These are phyloP conservation scores for Bipolaris zeicola DNA, from an alignment of 2,329 filamentous ascomycete species.

Conservation along the genomic window DNA sequence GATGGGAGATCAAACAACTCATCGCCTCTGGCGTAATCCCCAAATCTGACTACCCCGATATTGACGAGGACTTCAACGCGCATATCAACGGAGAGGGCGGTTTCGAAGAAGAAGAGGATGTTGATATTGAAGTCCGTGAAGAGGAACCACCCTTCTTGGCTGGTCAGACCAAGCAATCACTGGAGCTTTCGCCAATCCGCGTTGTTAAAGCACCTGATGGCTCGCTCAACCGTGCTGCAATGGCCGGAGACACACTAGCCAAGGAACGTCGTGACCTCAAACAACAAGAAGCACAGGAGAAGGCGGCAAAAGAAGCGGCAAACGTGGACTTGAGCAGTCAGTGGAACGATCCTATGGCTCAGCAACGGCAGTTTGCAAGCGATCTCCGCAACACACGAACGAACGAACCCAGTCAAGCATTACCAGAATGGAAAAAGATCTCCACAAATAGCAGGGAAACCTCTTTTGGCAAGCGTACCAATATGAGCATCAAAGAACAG, in stretches of 20 bases:
- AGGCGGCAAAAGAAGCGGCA: slow-evolving; percentile 72
- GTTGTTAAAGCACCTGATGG: slow-evolving; percentile 98
- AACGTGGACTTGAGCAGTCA: slow-evolving; percentile 85
- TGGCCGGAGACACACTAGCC: slow-evolving; percentile 85
- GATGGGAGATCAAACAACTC: slow-evolving; percentile 96
- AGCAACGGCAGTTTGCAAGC: slow-evolving; percentile 85
- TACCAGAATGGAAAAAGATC: slow-evolving; percentile 92
- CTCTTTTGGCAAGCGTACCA: slow-evolving; percentile 83
- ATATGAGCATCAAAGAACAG: slow-evolving; percentile 93
- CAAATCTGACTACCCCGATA: slow-evolving; percentile 89
- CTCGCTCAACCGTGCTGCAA: slow-evolving; percentile 95
- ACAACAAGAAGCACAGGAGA: slow-evolving; percentile 83
- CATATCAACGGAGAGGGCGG: slow-evolving; percentile 84
- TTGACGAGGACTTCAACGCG: slow-evolving; percentile 91
- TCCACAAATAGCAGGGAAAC: slow-evolving; percentile 80
- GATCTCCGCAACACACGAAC: slow-evolving; percentile 74
- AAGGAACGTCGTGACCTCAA: slow-evolving; percentile 89
- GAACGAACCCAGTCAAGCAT: slow-evolving; percentile 65
- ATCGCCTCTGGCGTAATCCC: slow-evolving; percentile 95
- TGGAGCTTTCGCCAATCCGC: slow-evolving; percentile 92
- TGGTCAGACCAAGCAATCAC: slow-evolving; percentile 93
- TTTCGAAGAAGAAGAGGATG: slow-evolving; percentile 91
- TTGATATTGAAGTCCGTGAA: slow-evolving; percentile 95
- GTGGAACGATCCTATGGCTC: slow-evolving; percentile 97
- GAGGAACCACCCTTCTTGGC: slow-evolving; percentile 96